These are phyloP conservation scores for Blepharisma undulans DNA, from an alignment of 169 alveolate species.

Conservation along the genomic window DNA sequence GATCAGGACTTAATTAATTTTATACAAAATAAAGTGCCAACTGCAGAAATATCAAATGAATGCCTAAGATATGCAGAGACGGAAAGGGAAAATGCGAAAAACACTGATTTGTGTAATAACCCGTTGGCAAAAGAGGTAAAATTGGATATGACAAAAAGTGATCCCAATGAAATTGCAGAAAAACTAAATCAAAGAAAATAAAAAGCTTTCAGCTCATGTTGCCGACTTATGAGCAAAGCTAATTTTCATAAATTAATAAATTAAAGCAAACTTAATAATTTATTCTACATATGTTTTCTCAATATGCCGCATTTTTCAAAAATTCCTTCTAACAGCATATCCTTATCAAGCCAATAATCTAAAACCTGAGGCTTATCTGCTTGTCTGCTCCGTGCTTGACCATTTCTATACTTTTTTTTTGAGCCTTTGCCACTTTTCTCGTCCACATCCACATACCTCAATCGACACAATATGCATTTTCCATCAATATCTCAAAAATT, in stretches of 20 bases:
- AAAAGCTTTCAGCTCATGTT: background rate
- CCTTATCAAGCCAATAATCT: background rate
- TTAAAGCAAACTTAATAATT: background rate
- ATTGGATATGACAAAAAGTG: slow-evolving; percentile 43
- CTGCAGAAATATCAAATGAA: slow-evolving; percentile 54
- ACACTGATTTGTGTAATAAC: slow-evolving; percentile 72
- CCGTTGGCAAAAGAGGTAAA: slow-evolving; percentile 70
- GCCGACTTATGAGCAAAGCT: background rate
- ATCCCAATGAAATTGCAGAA: slow-evolving; percentile 4
- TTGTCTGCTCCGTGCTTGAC: slow-evolving; percentile 7
- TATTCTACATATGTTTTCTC: background rate
- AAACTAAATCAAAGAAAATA: background rate
- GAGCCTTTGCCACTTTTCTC: background rate
- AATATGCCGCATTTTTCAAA: slow-evolving; percentile 27
- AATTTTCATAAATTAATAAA: no score
- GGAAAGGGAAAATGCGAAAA: slow-evolving; percentile 54
- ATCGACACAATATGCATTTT: background rate
- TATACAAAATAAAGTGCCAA: slow-evolving; percentile 59
- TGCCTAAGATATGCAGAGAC: slow-evolving; percentile 75
- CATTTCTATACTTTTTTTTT: background rate
- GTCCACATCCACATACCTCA: slow-evolving; percentile 41
- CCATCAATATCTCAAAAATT: background rate
- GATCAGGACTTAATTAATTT: slow-evolving; percentile 78
- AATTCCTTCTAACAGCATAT: background rate
- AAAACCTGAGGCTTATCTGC: slow-evolving; percentile 17